These are phyloP conservation scores for Phaseolus lunatus DNA, from an alignment of 306 rosid species.

Conservation along the genomic window DNA sequence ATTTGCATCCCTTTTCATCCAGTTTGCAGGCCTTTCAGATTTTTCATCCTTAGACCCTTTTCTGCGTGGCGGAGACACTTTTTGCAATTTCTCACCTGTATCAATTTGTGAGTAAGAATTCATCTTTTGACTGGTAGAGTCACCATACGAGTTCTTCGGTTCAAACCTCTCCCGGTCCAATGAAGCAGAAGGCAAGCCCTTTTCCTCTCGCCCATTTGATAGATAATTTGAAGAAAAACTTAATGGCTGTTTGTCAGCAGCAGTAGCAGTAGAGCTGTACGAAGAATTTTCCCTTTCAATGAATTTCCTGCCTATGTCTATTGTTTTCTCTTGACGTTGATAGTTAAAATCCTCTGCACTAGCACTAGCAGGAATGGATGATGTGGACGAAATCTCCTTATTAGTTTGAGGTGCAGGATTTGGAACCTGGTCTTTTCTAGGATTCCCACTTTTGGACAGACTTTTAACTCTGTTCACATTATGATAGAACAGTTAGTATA, in stretches of 20 bases:
- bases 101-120: slow-evolving; percentile 67
- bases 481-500: slow-evolving; percentile 43
- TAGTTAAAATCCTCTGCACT: slow-evolving; percentile 67
- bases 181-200: slow-evolving; percentile 57
- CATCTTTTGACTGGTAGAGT: slow-evolving; percentile 64
- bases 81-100: slow-evolving; percentile 77
- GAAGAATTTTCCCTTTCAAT: slow-evolving; percentile 70
- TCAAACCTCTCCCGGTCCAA: slow-evolving; percentile 76
- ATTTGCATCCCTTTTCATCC: slow-evolving; percentile 66
- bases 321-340: slow-evolving; percentile 76
- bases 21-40: slow-evolving; percentile 74
- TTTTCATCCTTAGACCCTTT: slow-evolving; percentile 79
- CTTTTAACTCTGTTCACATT: slow-evolving; percentile 84
- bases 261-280: slow-evolving; percentile 56
- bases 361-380: slow-evolving; percentile 58
- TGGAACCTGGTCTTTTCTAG: slow-evolving; percentile 76
- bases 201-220: slow-evolving; percentile 74
- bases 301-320: slow-evolving; percentile 68
- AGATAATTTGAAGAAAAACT: slow-evolving; percentile 57
- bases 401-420: slow-evolving; percentile 59
- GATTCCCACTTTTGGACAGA: slow-evolving; percentile 91
- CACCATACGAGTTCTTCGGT: slow-evolving; percentile 61
- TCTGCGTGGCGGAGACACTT: slow-evolving; percentile 86
- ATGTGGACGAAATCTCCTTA: slow-evolving; percentile 69
- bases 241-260: slow-evolving; percentile 64